phyloP scores from a whole-genome alignment of 2,329 filamentous ascomycete species.

The Colletotrichum chrysophilum region DNA sequence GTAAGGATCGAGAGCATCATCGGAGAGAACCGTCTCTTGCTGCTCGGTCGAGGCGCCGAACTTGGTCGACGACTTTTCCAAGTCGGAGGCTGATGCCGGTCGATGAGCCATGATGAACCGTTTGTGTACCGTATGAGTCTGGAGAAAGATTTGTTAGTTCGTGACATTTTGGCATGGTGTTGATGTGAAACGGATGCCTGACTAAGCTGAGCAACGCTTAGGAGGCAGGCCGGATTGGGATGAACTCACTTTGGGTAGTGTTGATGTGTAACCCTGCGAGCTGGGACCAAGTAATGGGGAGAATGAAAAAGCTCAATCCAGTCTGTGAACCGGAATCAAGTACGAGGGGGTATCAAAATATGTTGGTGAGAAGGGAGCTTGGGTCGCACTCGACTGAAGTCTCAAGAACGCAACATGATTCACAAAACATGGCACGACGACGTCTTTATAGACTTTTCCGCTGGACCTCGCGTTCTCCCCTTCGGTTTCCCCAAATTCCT shows the following conservation, averaged over 20 bases:
- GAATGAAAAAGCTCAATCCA: neutral
- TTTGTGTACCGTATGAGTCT: neutral
- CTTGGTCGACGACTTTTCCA: conserved; percentile 22
- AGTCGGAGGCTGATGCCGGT: conserved; percentile 20
- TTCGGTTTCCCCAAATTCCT: neutral
- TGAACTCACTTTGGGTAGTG: neutral
- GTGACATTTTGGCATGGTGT: neutral
- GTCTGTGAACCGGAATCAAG: neutral
- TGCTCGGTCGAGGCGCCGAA: conserved; percentile 24
- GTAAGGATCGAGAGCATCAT: conserved; percentile 26
- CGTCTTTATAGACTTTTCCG: conserved; percentile 11
- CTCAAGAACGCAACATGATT: neutral
- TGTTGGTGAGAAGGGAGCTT: neutral
- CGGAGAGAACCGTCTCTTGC: conserved; percentile 21
- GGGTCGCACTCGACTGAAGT: neutral
- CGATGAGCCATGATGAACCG: neutral
- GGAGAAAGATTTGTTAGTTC: neutral
- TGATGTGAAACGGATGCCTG: neutral
- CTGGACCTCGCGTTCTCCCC: neutral
- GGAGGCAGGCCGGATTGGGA: neutral
- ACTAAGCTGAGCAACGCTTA: neutral
- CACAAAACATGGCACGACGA: neutral
- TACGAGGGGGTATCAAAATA: neutral
- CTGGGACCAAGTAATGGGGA: neutral
- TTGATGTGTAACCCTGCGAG: neutral